Evolutionary conservation across 2,329 filamentous ascomycete genomes (phyloP).

Genomic region (Penicillium sp.): DNA sequence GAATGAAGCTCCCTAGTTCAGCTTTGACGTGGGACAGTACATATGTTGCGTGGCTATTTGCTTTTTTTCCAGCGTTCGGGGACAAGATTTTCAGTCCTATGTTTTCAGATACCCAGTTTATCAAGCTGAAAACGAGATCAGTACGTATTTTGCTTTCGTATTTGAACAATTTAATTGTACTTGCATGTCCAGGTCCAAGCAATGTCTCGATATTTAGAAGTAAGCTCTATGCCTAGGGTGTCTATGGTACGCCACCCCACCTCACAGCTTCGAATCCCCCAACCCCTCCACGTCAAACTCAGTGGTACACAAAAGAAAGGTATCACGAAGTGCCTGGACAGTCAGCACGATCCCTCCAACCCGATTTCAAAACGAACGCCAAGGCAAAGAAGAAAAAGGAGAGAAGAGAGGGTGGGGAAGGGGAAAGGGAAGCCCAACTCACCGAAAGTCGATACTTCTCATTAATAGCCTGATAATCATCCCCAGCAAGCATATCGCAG

Average conservation of each 20-base stretch:
- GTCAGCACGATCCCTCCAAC: slow-evolving; percentile 10
- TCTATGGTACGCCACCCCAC: too few species aligned
- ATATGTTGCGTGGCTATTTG: not conserved
- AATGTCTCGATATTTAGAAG: too few species aligned
- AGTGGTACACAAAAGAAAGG: slow-evolving; percentile 58
- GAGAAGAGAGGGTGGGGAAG: not conserved
- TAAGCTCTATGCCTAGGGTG: too few species aligned
- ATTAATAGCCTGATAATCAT: slow-evolving; percentile 65
- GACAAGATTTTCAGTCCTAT: not conserved
- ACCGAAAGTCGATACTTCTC: slow-evolving; percentile 54
- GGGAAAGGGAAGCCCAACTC: slow-evolving; percentile 18
- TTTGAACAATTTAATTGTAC: not conserved
- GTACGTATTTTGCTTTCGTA: not conserved
- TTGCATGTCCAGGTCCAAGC: too few species aligned
- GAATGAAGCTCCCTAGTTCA: not conserved
- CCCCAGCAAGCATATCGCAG: slow-evolving; percentile 62
- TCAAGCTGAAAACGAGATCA: not conserved
- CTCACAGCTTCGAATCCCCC: slow-evolving; percentile 32
- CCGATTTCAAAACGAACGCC: not conserved
- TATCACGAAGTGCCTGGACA: slow-evolving; percentile 53
- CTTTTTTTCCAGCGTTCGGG: not conserved
- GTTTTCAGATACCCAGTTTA: slow-evolving; percentile 8
- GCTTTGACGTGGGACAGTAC: not conserved
- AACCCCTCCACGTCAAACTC: slow-evolving; percentile 50
- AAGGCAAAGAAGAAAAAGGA: not conserved